Conservation (phyloP, 306 rosid species). For the Casuarina equisetifolia region DNA sequence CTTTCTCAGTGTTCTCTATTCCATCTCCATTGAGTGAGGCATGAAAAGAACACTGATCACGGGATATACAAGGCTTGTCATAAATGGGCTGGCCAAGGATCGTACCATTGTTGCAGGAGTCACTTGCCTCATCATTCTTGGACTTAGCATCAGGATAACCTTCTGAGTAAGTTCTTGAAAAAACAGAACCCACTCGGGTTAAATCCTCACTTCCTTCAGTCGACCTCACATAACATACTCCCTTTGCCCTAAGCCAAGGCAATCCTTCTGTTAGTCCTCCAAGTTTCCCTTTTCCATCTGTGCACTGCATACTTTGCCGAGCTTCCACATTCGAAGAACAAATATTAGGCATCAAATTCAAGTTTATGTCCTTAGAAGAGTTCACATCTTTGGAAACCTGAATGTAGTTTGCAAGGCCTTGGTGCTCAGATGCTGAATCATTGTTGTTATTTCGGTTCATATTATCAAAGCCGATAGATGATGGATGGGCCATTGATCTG, state of each 20-base stretch:
- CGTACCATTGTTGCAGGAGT: constrained; percentile 19
- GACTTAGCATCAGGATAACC: constrained; percentile 19
- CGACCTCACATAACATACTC: constrained; percentile 17
- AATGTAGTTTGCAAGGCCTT: constrained; percentile 26
- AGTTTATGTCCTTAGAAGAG: constrained; percentile 39
- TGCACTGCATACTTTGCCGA: constrained; percentile 28
- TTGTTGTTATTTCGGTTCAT: constrained; percentile 8
- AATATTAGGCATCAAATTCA: constrained; percentile 43
- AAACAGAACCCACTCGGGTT: constrained; percentile 22
- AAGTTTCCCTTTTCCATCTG: constrained; percentile 22
- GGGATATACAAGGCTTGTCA: constrained; percentile 20
- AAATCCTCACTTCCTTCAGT: constrained; percentile 29
- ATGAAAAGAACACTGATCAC: constrained; percentile 27
- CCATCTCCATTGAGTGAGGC: constrained; percentile 23
- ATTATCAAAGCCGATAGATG: constrained; percentile 24
- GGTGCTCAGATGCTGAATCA: constrained; percentile 24
- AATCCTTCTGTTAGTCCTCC: constrained; percentile 24
- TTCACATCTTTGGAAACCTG: constrained; percentile 26
- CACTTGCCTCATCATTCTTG: constrained; percentile 30
- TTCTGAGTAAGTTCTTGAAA: constrained; percentile 19
- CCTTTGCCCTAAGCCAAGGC: constrained; percentile 34
- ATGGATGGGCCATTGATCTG: constrained; percentile 19
- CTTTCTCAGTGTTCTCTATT: constrained; percentile 29
- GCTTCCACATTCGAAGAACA: constrained; percentile 28
- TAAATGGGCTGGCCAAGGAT: constrained; percentile 22